Evolutionary conservation across 2,329 filamentous ascomycete genomes (phyloP).

Genomic region (Rhynchosporium secalis): DNA sequence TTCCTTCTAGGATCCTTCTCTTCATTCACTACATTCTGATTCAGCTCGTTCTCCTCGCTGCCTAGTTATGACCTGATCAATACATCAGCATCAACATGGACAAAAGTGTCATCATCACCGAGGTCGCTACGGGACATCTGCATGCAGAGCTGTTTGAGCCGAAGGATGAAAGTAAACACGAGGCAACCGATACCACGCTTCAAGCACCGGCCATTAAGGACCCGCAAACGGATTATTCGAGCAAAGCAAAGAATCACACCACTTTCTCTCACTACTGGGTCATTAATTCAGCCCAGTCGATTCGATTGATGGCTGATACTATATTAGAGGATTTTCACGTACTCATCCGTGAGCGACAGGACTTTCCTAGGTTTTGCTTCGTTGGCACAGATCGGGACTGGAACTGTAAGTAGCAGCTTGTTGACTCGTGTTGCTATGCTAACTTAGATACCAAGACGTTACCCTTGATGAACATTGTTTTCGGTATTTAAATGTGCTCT

Average conservation of each 20-base stretch:
- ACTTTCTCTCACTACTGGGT: conserved; percentile 33
- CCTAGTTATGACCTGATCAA: background rate
- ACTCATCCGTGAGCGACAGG: conserved; percentile 31
- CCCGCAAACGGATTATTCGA: conserved; percentile 31
- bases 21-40: background rate
- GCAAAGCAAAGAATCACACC: conserved; percentile 32
- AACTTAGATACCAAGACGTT: conserved; percentile 45
- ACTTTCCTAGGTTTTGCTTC: conserved; percentile 28
- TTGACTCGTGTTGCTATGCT: conserved; percentile 10
- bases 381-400: conserved; percentile 32
- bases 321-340: conserved; percentile 35
- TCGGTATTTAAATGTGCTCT: conserved; percentile 44
- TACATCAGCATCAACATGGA: conserved; percentile 15
- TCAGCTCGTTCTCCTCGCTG: background rate
- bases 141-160: conserved; percentile 3
- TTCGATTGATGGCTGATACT: background rate
- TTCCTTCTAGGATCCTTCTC: background rate
- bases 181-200: background rate
- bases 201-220: conserved; percentile 10
- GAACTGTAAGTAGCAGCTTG: conserved; percentile 27
- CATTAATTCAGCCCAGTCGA: background rate
- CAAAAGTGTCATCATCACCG: conserved; percentile 4
- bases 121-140: background rate
- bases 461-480: conserved; percentile 60
- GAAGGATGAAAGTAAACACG: conserved; percentile 5